These are phyloP conservation scores for Pseudocercospora pini-densiflorae DNA, from an alignment of 2,329 filamentous ascomycete species.

Conservation along the genomic window DNA sequence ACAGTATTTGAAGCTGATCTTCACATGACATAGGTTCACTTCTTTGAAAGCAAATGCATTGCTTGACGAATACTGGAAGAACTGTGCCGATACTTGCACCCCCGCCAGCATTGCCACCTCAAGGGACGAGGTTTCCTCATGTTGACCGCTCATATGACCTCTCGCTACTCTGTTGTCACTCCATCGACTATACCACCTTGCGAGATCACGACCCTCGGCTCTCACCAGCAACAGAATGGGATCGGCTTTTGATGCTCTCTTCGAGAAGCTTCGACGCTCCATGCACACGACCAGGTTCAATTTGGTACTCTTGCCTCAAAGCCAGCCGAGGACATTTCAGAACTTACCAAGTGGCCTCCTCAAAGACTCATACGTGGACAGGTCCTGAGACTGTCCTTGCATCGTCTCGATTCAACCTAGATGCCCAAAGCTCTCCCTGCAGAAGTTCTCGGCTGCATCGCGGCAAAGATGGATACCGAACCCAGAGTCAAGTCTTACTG, in stretches of 20 bases:
- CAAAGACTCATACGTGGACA: conserved; percentile 58
- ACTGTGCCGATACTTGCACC: conserved; percentile 42
- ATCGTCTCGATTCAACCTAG: conserved; percentile 45
- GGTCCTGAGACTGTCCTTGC: conserved; percentile 50
- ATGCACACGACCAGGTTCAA: conserved; percentile 46
- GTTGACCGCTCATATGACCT: conserved; percentile 32
- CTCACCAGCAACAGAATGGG: conserved; percentile 49
- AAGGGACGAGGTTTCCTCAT: conserved; percentile 33
- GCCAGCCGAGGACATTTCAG: conserved; percentile 45
- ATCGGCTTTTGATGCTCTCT: conserved; percentile 21
- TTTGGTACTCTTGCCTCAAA: conserved; percentile 14
- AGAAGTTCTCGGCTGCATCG: conserved; percentile 57
- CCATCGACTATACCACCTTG: conserved; percentile 43
- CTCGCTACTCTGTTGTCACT: conserved; percentile 47
- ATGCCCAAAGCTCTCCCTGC: conserved; percentile 57
- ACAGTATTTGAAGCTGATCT: conserved; percentile 58
- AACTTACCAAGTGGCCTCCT: conserved; percentile 58
- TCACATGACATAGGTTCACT: conserved; percentile 57
- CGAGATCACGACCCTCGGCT: conserved; percentile 49
- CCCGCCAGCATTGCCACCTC: conserved; percentile 38
- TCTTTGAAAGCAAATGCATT: conserved; percentile 47
- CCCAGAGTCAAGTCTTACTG: conserved; percentile 51
- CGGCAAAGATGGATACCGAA: conserved; percentile 57
- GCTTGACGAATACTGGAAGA: background rate
- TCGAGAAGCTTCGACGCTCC: conserved; percentile 39